phyloP scores from a whole-genome alignment of 345 rosid genomes.

The Aquilaria sinensis region DNA sequence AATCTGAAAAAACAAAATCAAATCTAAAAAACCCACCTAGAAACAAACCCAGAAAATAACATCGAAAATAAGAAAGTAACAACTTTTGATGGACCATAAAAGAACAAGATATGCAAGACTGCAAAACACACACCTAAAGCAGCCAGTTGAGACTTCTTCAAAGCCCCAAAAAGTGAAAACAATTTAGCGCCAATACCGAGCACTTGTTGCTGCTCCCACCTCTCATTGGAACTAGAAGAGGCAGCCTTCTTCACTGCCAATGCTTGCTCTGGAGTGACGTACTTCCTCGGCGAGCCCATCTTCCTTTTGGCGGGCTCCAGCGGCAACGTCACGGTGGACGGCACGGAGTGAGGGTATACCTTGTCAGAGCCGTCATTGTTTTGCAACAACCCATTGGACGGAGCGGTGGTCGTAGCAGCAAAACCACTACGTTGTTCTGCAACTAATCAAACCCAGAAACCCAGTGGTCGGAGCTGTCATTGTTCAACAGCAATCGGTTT shows the following conservation, averaged over 20 bases:
- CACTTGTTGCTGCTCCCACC: conserved; percentile 20
- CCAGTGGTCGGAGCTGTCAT: no score
- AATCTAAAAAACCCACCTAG: no score
- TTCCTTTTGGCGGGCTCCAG: conserved; percentile 61
- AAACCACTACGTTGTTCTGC: no score
- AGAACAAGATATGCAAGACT: not conserved
- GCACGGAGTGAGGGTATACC: conserved; percentile 56
- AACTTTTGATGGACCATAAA: not conserved
- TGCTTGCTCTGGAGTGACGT: conserved; percentile 90
- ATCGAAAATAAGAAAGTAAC: not conserved
- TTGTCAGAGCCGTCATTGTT: conserved; percentile 23
- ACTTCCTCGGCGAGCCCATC: conserved; percentile 95
- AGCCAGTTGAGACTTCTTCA: conserved; percentile 28
- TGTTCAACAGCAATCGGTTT: no score
- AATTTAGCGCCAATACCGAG: conserved; percentile 19
- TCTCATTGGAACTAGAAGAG: conserved; percentile 37
- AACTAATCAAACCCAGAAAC: no score
- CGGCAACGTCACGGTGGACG: conserved; percentile 52
- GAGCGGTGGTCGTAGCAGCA: conserved; percentile 21
- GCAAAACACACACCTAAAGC: conserved; percentile 29
- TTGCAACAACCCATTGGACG: conserved; percentile 61
- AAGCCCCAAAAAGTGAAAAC: conserved; percentile 24
- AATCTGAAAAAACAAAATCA: no score
- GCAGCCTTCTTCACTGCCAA: conserved; percentile 83
- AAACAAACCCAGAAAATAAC: not conserved